phyloP scores from a whole-genome alignment of 805 yeast genomes.

The Ascoidea asiatica region DNA sequence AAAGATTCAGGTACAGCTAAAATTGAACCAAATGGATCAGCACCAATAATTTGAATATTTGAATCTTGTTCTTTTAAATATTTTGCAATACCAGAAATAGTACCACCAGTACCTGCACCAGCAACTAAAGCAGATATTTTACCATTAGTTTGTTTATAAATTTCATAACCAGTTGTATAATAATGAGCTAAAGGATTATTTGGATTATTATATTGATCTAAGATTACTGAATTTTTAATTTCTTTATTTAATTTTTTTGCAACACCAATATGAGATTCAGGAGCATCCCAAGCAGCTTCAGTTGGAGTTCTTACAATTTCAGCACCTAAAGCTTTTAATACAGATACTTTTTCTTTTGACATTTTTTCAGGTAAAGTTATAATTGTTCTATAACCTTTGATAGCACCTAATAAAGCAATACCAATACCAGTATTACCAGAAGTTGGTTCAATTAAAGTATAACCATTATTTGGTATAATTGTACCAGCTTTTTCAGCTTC shows the following conservation, averaged over 20 bases:
- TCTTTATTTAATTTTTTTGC: constrained; percentile 70
- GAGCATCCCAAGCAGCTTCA: constrained; percentile 88
- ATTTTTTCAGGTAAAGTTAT: constrained; percentile 84
- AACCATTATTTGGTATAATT: constrained; percentile 78
- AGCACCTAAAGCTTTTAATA: constrained; percentile 79
- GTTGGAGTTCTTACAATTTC: constrained; percentile 86
- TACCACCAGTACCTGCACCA: constrained; percentile 94
- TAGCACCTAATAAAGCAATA: constrained; percentile 76
- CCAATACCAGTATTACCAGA: constrained; percentile 91
- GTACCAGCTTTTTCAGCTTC: constrained; percentile 69
- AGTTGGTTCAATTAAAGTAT: constrained; percentile 78
- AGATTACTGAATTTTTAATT: constrained; percentile 71
- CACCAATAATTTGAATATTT: constrained; percentile 52
- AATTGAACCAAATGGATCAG: constrained; percentile 82
- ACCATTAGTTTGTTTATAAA: constrained; percentile 68
- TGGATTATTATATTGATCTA: constrained; percentile 70
- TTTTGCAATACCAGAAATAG: constrained; percentile 69
- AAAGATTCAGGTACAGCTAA: constrained; percentile 67
- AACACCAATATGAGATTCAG: constrained; percentile 84
- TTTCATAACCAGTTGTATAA: constrained; percentile 74
- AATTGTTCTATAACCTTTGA: constrained; percentile 74
- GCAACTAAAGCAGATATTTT: constrained; percentile 66
- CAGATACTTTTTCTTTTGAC: constrained; percentile 85
- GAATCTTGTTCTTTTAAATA: constrained; percentile 63
- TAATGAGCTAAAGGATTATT: constrained; percentile 80